A percentile compares a stretch with the other conserved stretches of the same genome.
These are phyloP conservation scores for Austropuccinia psidii DNA, from an alignment of 1,284 basidiomycete species.

Conservation along the genomic window DNA sequence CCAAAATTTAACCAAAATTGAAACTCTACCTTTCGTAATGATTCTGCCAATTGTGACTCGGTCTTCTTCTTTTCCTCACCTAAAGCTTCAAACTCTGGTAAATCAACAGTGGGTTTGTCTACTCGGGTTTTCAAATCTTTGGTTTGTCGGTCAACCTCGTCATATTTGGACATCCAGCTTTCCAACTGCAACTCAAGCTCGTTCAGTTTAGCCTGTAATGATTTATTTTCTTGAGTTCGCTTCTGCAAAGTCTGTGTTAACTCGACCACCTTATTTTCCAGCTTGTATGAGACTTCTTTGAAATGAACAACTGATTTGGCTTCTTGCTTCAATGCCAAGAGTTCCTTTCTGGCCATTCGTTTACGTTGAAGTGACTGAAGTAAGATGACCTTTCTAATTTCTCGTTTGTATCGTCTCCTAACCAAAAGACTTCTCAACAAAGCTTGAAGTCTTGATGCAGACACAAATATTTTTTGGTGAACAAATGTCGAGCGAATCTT, in stretches of 20 bases:
- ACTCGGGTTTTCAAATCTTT: conserved; percentile 67
- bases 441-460: conserved; percentile 70
- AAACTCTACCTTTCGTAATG: conserved; percentile 52
- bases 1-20: not conserved
- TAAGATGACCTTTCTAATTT: conserved; percentile 69
- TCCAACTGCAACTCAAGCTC: conserved; percentile 77
- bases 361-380: conserved; percentile 89
- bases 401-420: conserved; percentile 59
- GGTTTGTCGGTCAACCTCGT: conserved; percentile 73
- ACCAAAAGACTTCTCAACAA: conserved; percentile 79
- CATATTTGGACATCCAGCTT: conserved; percentile 76
- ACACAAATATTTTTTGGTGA: conserved; percentile 58
- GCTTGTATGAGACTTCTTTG: conserved; percentile 95
- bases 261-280: conserved; percentile 99
- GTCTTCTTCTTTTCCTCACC: conserved; percentile 67
- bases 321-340: conserved; percentile 74
- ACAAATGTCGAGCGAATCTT: conserved; percentile 63
- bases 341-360: conserved; percentile 73
- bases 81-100: conserved; percentile 68
- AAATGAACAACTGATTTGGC: conserved; percentile 95
- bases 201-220: conserved; percentile 63
- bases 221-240: conserved; percentile 85
- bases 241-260: conserved; percentile 92
- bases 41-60: conserved; percentile 73
- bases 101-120: conserved; percentile 63